Conservation (phyloP, 345 rosid genomes). For the Eucalyptus regnans region DNA sequence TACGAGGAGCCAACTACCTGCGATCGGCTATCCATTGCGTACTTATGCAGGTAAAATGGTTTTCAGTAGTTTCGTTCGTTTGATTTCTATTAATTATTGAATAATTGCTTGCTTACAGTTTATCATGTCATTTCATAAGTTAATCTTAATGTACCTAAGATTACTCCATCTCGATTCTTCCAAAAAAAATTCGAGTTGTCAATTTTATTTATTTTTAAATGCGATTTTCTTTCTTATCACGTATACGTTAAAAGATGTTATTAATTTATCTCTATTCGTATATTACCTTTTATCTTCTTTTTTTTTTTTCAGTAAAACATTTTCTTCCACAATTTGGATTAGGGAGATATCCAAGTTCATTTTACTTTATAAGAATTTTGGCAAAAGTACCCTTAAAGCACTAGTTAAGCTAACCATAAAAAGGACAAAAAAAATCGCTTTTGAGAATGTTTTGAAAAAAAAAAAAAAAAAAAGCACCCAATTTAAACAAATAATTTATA, state of each 20-base stretch:
- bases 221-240: background rate
- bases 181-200: background rate
- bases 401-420: background rate
- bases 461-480: background rate
- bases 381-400: background rate
- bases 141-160: background rate
- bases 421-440: background rate
- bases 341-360: background rate
- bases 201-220: background rate
- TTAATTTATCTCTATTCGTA: background rate
- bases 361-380: background rate
- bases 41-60: background rate
- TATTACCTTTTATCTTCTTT: background rate
- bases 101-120: background rate
- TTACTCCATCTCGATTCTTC: background rate
- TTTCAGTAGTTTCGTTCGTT: background rate
- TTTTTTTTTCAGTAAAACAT: background rate
- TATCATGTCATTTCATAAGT: background rate
- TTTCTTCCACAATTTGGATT: background rate
- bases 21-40: background rate
- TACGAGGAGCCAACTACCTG: background rate
- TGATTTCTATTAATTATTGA: background rate
- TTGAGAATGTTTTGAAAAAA: fast-evolving
- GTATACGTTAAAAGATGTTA: background rate
- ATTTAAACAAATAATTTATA: background rate